These are phyloP conservation scores for Hypoxylon cercidicola DNA, from an alignment of 495 filamentous ascomycete species.

Conservation along the genomic window DNA sequence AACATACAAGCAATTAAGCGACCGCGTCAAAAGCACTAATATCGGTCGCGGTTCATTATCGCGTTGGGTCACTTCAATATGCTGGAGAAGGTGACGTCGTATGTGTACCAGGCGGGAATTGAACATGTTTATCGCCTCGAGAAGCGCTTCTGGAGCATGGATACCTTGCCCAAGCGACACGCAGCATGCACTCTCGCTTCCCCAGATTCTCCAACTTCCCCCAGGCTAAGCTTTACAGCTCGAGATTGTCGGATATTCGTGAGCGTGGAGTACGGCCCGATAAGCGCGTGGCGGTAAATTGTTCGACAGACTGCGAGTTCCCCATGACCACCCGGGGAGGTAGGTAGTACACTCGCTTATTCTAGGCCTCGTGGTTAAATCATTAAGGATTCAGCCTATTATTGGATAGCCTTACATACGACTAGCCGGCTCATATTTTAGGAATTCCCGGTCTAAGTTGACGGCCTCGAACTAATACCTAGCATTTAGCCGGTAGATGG, in stretches of 20 bases:
- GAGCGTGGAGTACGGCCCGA: constrained; percentile 30
- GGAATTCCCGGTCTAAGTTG: constrained; percentile 4
- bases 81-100: constrained; percentile 1
- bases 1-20: constrained; percentile 7
- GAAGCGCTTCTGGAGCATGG: constrained; percentile 20
- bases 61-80: background rate
- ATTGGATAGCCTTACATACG: constrained; percentile 18
- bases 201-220: constrained; percentile 17
- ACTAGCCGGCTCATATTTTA: constrained; percentile 8
- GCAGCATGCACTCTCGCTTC: constrained; percentile 10
- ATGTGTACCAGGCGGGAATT: background rate
- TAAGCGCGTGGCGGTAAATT: constrained; percentile 29
- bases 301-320: constrained; percentile 9
- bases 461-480: constrained; percentile 6
- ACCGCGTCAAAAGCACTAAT: constrained; percentile 6
- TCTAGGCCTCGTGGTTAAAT: constrained; percentile 22
- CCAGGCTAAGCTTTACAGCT: background rate
- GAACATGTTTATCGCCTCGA: constrained; percentile 2
- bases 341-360: background rate
- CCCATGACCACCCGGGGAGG: constrained; percentile 2
- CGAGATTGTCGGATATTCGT: background rate
- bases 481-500: constrained; percentile 30
- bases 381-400: constrained; percentile 15
- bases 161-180: constrained; percentile 12
- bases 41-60: constrained; percentile 11